Evolutionary conservation across 208 protist genomes (phyloP), one percentile per base, ranked within the genome.

Genomic region (Trypanosoma cruzi): DNA sequence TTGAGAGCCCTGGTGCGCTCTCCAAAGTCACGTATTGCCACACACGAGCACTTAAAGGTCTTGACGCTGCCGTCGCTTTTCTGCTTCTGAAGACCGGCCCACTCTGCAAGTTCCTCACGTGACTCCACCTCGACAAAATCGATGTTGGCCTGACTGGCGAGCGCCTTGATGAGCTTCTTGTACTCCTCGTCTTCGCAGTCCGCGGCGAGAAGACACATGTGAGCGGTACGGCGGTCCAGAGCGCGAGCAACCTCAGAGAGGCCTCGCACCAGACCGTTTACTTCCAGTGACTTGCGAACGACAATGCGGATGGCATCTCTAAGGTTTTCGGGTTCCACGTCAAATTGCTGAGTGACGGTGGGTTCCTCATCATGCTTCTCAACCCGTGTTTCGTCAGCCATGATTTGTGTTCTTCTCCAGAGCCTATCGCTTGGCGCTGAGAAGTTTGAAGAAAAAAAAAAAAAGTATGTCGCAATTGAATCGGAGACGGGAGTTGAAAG

Each of bases 161-260:
- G 71, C 1, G 77, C 74, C 46, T 68, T 79, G 20, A 86, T 79
- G 34, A 86, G 77, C 52, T 79, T 79, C 60, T 86, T 86, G 72
- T 86, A 86, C 42, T 68, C 72, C 46, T 79, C 77, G 57, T 86
- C 80, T 13, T 86, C 80, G 36, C 80, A 86, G 67, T 83, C 77
- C 6, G 63, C 60, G 14, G 80, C 80, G 4, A 86, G 80, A 42
- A 86, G 46, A 62, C 77, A 82, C 61, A 86, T 73, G 70, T 81
- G 64, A 4, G 77, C 80, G 22, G 67, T 72, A 60, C 75, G 68
- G 64, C 77, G 76, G 66, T 86, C 77, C 0, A 86, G 73, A 26
- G 77, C 71, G 42, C 75, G 68, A 32, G 80, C 73, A 59, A 81
- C 77, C 55, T 80, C 75, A 18, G 75, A 81, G 36, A 86, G 77